Conservation (phyloP, 2,329 filamentous ascomycete genomes). For the Alternaria infectoria region DNA sequence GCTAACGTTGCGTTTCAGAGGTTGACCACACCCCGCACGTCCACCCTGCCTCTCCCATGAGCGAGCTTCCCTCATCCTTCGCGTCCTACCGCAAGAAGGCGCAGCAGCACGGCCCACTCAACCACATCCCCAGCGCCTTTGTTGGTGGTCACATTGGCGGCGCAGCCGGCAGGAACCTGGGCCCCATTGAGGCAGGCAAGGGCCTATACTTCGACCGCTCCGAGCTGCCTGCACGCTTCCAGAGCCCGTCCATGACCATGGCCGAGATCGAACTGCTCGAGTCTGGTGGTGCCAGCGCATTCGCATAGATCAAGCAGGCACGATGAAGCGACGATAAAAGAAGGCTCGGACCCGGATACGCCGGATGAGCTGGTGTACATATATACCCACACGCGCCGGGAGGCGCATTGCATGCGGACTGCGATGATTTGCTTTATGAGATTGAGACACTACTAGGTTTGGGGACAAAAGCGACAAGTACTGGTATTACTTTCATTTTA, state of each 20-base stretch:
- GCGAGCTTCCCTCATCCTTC: slow-evolving; percentile 72
- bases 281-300: slow-evolving; percentile 81
- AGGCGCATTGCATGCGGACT: slow-evolving; percentile 12
- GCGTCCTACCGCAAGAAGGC: slow-evolving; percentile 78
- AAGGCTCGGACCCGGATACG: slow-evolving; percentile 20
- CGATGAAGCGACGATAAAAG: slow-evolving; percentile 15
- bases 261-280: slow-evolving; percentile 96
- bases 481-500: slow-evolving; percentile 30
- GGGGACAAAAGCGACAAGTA: slow-evolving; percentile 26
- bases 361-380: slow-evolving; percentile 28
- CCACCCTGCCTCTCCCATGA: slow-evolving; percentile 73
- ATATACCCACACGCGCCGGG: slow-evolving; percentile 22
- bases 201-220: slow-evolving; percentile 88
- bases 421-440: not conserved
- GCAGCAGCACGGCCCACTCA: slow-evolving; percentile 77
- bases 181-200: slow-evolving; percentile 70
- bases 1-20: slow-evolving; percentile 55
- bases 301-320: slow-evolving; percentile 49
- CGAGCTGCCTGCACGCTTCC: slow-evolving; percentile 86
- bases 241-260: slow-evolving; percentile 72
- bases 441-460: slow-evolving; percentile 4
- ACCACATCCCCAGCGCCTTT: slow-evolving; percentile 38
- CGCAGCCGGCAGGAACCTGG: slow-evolving; percentile 71
- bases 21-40: slow-evolving; percentile 75
- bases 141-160: slow-evolving; percentile 60